Conservation (phyloP, 129 eudicot species). For the Centrapalus pauciflorus region DNA sequence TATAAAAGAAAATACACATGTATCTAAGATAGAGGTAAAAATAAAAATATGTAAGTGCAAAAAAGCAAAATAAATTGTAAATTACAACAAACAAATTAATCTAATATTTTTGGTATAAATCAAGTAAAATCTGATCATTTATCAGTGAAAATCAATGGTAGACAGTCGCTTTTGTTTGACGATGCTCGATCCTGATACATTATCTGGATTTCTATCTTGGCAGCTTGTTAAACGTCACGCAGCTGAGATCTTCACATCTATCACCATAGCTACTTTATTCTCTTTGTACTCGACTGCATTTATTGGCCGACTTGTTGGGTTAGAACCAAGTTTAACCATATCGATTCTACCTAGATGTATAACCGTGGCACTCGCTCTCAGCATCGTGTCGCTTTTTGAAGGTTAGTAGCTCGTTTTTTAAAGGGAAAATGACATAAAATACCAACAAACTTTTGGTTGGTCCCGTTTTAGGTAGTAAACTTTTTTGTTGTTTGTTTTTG, state of each 20-base stretch:
- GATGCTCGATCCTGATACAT: neutral
- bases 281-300: conserved; percentile 94
- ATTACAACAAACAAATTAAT: too few relatives aligned
- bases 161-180: too few relatives aligned
- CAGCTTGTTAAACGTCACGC: conserved; percentile 99
- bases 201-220: neutral
- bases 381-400: conserved; percentile 92
- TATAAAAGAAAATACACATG: too few relatives aligned
- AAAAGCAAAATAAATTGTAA: too few relatives aligned
- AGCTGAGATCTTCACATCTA: conserved; percentile 91
- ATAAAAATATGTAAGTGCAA: too few relatives aligned
- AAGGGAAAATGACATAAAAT: too few relatives aligned
- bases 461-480: too few relatives aligned
- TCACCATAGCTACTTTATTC: conserved; percentile 68
- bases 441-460: too few relatives aligned
- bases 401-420: conserved; percentile 39
- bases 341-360: conserved; percentile 95
- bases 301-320: conserved; percentile 81
- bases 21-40: too few relatives aligned
- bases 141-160: neutral
- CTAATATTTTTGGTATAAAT: too few relatives aligned
- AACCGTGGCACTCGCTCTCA: conserved; percentile 97
- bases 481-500: too few relatives aligned
- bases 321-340: conserved; percentile 69
- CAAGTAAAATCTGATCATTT: too few relatives aligned